Conservation (phyloP, 306 rosid genomes). For the Pyrus pyrifolia region DNA sequence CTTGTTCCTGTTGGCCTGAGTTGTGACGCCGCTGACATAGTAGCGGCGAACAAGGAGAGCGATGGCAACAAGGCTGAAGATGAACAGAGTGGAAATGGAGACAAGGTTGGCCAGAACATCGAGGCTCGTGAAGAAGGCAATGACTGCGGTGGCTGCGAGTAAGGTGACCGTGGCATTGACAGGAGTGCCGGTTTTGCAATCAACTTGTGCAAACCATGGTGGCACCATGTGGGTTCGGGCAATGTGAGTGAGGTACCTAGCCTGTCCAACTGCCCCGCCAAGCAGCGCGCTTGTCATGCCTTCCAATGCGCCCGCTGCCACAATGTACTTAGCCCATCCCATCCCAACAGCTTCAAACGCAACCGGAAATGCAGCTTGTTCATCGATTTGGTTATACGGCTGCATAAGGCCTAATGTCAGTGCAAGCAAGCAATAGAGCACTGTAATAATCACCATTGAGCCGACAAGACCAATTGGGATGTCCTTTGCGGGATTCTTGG, state of each 20-base stretch:
- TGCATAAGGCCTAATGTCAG: conserved; percentile 74
- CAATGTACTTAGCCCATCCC: conserved; percentile 85
- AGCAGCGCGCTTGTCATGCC: conserved; percentile 83
- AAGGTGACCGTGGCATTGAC: conserved; percentile 60
- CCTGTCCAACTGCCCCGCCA: conserved; percentile 68
- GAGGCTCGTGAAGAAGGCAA: conserved; percentile 64
- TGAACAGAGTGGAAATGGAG: conserved; percentile 66
- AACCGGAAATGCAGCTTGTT: conserved; percentile 47
- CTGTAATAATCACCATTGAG: conserved; percentile 52
- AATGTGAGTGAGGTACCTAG: conserved; percentile 77
- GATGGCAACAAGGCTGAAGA: conserved; percentile 70
- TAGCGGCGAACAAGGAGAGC: conserved; percentile 69
- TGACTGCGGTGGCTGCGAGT: conserved; percentile 44
- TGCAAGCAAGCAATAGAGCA: conserved; percentile 47
- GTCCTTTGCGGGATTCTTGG: conserved; percentile 68
- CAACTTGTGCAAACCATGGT: conserved; percentile 67
- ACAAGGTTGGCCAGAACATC: conserved; percentile 46
- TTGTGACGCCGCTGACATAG: conserved; percentile 45
- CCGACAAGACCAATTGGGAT: conserved; percentile 84
- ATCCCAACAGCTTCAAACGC: conserved; percentile 63
- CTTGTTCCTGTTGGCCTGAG: conserved; percentile 23
- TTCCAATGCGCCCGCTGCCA: conserved; percentile 65
- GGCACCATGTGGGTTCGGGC: conserved; percentile 91
- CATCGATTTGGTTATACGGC: background rate
- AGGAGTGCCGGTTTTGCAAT: conserved; percentile 63